Base-by-base conservation (phyloP, 2,329 filamentous ascomycete species). In the Macrophomina tecta region DNA sequence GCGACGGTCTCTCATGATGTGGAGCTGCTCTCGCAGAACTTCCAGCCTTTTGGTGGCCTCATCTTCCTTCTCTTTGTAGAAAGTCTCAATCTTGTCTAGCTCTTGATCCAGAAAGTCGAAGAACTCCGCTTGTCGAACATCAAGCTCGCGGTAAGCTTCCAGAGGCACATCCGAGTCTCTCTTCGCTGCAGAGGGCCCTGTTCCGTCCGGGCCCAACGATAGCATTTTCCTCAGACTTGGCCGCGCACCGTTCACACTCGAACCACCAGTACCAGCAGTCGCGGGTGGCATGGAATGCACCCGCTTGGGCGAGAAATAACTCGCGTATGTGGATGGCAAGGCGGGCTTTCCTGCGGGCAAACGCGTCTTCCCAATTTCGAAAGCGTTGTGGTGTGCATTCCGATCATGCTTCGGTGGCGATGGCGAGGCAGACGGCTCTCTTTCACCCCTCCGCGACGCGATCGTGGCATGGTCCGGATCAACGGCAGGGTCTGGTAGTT, bases 1-100 rank as follows among this genome's bases (percentile, higher is more conserved):
- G 28, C 94, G 89, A 14, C 91, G 87, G 76, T 96, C 93, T 52
- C 93, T 87, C 93, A 98, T 97, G 72, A 96, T 91, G 75, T 97
- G 94, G 38, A 99, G 84, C 76, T 99, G 95, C 62, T 93, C 88
- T 49, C 91, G 87, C 55, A 99, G 83, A 4, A 90, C 77, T 0
- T 83, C 81, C 30, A 97, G 81, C 2, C 94, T 87, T 65, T 89
- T 82, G 0, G 88, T 90, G 0, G 94, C 92, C 75, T 97, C 92
- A 34, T 91, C 86, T 75, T 99, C 95, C 75, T 97, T 97, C 71
- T 87, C 82, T 72, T 87, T 89, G 82, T 98, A 98, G 74, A 99
- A 99, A 0, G 83, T 80, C 75, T 99, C 94, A 11, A 99, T 92
- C 79, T 98, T 99, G n/a, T 89, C 85, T 14, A 99, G 82, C 79